phyloP scores from a whole-genome alignment of 2,329 filamentous ascomycete genomes.

The Exophiala oligosperma region DNA sequence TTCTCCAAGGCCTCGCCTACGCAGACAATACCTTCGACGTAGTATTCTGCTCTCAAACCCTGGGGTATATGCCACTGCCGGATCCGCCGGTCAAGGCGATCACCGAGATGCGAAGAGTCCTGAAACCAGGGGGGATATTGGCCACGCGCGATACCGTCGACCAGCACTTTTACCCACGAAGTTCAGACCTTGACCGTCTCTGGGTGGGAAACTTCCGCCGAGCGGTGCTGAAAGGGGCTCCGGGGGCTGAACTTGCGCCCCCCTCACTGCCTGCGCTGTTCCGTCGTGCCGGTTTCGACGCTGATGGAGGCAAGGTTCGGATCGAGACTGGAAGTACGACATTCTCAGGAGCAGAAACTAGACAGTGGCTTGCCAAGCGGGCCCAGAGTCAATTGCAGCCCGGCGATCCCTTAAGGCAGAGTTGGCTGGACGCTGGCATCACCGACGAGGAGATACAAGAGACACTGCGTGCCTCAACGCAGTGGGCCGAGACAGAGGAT shows the following conservation, averaged over 20 bases:
- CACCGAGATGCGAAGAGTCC: slow-evolving; percentile 34
- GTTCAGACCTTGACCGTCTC: slow-evolving; percentile 33
- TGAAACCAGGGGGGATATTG: slow-evolving; percentile 45
- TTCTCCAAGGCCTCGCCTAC: slow-evolving; percentile 41
- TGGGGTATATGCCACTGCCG: slow-evolving; percentile 43
- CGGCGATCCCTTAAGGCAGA: slow-evolving; percentile 37
- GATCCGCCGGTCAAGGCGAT: slow-evolving; percentile 25
- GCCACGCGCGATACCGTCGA: slow-evolving; percentile 34
- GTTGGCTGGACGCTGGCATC: slow-evolving; percentile 40
- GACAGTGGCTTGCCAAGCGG: slow-evolving; percentile 33
- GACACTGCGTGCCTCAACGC: slow-evolving; percentile 32
- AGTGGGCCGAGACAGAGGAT: slow-evolving; percentile 41
- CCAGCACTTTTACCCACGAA: slow-evolving; percentile 36
- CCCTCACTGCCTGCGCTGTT: slow-evolving; percentile 34
- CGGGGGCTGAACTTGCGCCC: slow-evolving; percentile 24
- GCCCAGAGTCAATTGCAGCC: slow-evolving; percentile 31
- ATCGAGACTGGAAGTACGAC: slow-evolving; percentile 35
- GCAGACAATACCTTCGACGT: slow-evolving; percentile 45
- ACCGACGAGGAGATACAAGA: slow-evolving; percentile 38
- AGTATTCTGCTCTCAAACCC: slow-evolving; percentile 46
- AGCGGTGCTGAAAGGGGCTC: slow-evolving; percentile 26
- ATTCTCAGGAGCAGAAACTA: slow-evolving; percentile 30
- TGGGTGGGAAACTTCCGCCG: slow-evolving; percentile 32
- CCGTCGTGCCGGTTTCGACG: slow-evolving; percentile 34
- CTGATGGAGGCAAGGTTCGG: slow-evolving; percentile 31